A percentile compares a stretch with the other conserved stretches of the same genome.
Conservation (phyloP, 768 basidiomycete species). For the Candolleomyces efflorescens region DNA sequence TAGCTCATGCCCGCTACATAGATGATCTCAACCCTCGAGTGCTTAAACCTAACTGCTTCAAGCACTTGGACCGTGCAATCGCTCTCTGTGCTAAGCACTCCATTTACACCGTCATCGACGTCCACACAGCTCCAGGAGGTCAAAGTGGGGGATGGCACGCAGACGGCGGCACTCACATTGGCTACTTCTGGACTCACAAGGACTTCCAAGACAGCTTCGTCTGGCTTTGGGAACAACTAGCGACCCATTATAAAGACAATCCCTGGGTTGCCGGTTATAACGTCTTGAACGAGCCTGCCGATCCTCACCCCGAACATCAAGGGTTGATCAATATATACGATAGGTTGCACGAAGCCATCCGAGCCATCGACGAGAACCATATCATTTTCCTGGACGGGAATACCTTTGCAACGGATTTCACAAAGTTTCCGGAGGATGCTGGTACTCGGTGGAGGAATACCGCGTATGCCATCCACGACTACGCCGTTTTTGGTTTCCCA, state of each 20-base stretch:
- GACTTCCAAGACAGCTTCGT: slow-evolving; percentile 78
- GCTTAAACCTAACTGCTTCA: slow-evolving; percentile 70
- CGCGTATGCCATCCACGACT: slow-evolving; percentile 78
- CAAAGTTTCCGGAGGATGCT: slow-evolving; percentile 57
- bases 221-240: slow-evolving; percentile 74
- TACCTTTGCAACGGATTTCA: slow-evolving; percentile 77
- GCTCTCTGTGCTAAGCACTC: slow-evolving; percentile 66
- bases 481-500: slow-evolving; percentile 69
- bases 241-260: slow-evolving; percentile 68
- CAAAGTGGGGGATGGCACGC: slow-evolving; percentile 80
- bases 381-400: slow-evolving; percentile 80
- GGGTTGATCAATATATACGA: slow-evolving; percentile 64
- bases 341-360: slow-evolving; percentile 63
- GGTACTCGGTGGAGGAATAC: slow-evolving; percentile 61
- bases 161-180: slow-evolving; percentile 64
- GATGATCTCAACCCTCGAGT: slow-evolving; percentile 79
- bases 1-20: slow-evolving; percentile 6
- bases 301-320: slow-evolving; percentile 49
- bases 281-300: slow-evolving; percentile 78
- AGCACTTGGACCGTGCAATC: slow-evolving; percentile 81
- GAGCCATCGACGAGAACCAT: slow-evolving; percentile 63
- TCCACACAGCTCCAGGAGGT: slow-evolving; percentile 73
- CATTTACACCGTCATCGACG: slow-evolving; percentile 77
- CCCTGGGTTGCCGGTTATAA: slow-evolving; percentile 85
- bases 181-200: slow-evolving; percentile 75